Base-by-base conservation (phyloP, 805 yeast genomes). In the Starmera caribaea region DNA sequence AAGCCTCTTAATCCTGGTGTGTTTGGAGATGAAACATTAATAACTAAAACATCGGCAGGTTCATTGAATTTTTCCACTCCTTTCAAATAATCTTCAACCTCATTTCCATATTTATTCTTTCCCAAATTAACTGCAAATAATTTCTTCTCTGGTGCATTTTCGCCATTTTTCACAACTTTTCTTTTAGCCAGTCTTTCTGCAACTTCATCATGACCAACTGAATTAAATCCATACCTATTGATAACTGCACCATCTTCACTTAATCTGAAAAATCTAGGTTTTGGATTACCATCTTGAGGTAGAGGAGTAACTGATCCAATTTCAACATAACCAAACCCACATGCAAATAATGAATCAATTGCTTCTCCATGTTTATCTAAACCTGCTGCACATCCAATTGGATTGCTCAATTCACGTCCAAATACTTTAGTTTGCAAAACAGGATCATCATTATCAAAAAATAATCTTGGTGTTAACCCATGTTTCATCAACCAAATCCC, bases 381-480 rank as follows among this genome's bases (percentile, higher is more conserved):
- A 11, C 97, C 97, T 21, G 97, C 97, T 37, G 97, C 97, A 51
- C 89, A 71, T 12, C 97, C 97, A 37, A 90, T 67, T 17, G 97
- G 97, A 41, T 81, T 79, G 16, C 71, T 69, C 55, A 90, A 63
- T 0, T 53, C 64, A 40, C 67, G 71, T 8, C 86, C 87, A 56
- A 85, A 84, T 0, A 81, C 80, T 32, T 69, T 57, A 16, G 81
- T 87, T 13, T 71, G 63, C 45, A 85, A 65, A 4, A 63, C 58
- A 12, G 68, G 67, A 43, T 73, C 76, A 41, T 69, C 74, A 29
- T 63, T 58, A 44, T 78, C 83, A 36, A 67, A 68, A 43, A 68
- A 69, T 39, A 81, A 64, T 41, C 68, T 66, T 28, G 95, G 95
- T 9, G 72, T 58, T 5, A 85, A 47, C 0, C 92, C 92, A 46